Conservation (phyloP, 306 rosid species). For the Prosopis cineraria region DNA sequence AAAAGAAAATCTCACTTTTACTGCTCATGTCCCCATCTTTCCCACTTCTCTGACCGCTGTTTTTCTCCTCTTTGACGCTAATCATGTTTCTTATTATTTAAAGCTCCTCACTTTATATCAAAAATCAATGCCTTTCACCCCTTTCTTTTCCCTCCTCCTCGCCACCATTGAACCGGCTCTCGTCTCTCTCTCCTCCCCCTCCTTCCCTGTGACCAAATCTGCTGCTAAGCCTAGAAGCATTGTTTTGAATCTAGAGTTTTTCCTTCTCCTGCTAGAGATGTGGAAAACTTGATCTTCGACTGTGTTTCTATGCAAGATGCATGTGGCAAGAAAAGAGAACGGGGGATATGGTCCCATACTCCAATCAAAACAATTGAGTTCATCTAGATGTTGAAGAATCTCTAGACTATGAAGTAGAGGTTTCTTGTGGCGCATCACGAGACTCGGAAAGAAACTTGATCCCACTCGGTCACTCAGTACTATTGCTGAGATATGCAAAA, state of each 20-base stretch:
- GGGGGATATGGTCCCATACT: background rate
- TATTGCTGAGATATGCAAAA: background rate
- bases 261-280: too few species aligned
- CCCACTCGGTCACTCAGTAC: too few species aligned
- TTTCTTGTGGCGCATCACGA: background rate
- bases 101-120: conserved; percentile 31
- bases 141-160: background rate
- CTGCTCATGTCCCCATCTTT: conserved; percentile 41
- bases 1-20: conserved; percentile 43
- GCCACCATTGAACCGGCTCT: background rate
- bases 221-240: too few species aligned
- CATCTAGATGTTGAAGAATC: background rate
- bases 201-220: too few species aligned
- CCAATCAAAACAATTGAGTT: background rate
- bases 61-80: conserved; percentile 16
- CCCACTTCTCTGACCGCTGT: conserved; percentile 41
- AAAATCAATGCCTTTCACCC: conserved; percentile 18
- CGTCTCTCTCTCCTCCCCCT: too few species aligned
- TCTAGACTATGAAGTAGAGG: background rate
- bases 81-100: conserved; percentile 33
- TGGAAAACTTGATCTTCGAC: too few species aligned
- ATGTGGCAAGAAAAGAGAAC: too few species aligned
- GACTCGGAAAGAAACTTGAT: background rate
- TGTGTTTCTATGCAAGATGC: too few species aligned
- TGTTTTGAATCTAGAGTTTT: too few species aligned